phyloP scores from a whole-genome alignment of 176 grass and related monocot genomes.

The Oryza officinalis region DNA sequence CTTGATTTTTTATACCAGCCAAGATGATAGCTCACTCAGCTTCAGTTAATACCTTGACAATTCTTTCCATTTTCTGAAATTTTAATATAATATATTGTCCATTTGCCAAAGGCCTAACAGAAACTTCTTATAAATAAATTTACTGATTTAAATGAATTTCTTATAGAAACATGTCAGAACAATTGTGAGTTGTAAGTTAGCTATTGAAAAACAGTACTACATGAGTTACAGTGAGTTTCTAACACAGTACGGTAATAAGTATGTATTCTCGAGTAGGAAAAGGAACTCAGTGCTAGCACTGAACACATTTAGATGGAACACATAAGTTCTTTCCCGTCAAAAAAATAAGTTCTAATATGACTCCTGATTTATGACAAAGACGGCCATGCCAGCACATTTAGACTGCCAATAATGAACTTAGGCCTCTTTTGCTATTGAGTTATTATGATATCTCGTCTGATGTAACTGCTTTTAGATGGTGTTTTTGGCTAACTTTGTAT shows the following conservation, averaged over 20 bases:
- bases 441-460: neutral
- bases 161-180: neutral
- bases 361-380: neutral
- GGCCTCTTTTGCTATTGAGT: neutral
- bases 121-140: neutral
- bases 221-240: neutral
- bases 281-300: neutral
- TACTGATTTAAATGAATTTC: neutral
- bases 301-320: neutral
- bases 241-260: neutral
- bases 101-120: neutral
- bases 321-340: neutral
- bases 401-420: neutral
- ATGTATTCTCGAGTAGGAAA: neutral
- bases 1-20: neutral
- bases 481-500: neutral
- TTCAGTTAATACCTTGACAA: neutral
- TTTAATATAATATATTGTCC: neutral
- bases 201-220: neutral
- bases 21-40: neutral
- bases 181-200: neutral
- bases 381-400: neutral
- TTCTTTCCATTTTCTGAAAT: neutral
- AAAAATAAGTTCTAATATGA: neutral
- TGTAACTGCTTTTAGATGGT: neutral